Evolutionary conservation across 78 protist species (phyloP).

Genomic region (Diacronema lutheri): DNA sequence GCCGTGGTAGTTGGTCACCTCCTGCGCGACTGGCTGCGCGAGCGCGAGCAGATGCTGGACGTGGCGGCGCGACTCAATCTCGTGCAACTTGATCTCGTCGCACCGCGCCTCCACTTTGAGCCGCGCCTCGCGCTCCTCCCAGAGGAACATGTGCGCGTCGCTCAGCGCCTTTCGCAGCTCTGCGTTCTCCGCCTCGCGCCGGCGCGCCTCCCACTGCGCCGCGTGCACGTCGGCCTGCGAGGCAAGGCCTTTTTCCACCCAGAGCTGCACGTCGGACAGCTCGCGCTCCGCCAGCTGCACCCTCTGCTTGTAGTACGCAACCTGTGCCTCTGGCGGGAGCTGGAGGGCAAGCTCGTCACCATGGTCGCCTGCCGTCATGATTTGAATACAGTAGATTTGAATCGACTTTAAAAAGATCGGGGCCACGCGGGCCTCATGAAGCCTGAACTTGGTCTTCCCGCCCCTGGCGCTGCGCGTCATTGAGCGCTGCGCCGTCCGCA

Average conservation of each 20-base stretch:
- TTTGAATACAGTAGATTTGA: too few relatives aligned
- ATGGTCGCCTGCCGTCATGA: too few relatives aligned
- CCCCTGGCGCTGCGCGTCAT: too few relatives aligned
- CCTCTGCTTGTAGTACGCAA: not conserved
- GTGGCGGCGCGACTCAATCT: not conserved
- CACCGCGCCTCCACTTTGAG: not conserved
- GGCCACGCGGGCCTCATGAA: too few relatives aligned
- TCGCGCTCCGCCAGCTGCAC: not conserved
- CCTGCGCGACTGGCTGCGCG: not conserved
- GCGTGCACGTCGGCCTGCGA: not conserved
- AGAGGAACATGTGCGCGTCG: constrained; percentile 4
- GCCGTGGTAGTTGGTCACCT: not conserved
- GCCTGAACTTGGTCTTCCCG: too few relatives aligned
- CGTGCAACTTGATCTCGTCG: not conserved
- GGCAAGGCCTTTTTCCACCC: not conserved
- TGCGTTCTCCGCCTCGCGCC: not conserved
- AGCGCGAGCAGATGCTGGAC: not conserved
- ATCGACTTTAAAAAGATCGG: too few relatives aligned
- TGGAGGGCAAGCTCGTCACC: too few relatives aligned
- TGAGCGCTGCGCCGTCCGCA: too few relatives aligned
- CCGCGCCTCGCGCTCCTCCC: not conserved
- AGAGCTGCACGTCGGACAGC: not conserved
- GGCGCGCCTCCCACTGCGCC: not conserved
- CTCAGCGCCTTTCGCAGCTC: constrained; percentile 5
- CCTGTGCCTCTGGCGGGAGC: too few relatives aligned